These are phyloP conservation scores for Cenococcum geophilum DNA, from an alignment of 495 filamentous ascomycete genomes.

Conservation along the genomic window DNA sequence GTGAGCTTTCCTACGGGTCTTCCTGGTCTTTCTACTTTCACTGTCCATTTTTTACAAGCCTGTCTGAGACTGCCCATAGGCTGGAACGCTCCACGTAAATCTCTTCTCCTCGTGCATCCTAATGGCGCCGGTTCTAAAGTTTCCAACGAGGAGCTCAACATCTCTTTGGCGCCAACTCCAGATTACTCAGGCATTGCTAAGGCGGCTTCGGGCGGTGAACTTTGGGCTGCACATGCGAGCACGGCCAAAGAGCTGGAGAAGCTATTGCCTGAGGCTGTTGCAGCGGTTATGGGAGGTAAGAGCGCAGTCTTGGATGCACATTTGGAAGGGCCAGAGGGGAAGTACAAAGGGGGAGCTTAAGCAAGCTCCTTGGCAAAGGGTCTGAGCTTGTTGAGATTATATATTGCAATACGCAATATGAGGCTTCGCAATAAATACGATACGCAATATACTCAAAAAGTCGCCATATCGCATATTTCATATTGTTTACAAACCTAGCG, in stretches of 20 bases:
- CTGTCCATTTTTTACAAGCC: too few relatives aligned
- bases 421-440: too few relatives aligned
- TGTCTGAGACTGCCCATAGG: conserved; percentile 31
- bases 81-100: conserved; percentile 40
- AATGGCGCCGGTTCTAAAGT: conserved; percentile 53
- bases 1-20: background rate
- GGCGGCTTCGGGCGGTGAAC: conserved; percentile 68
- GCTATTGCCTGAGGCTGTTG: conserved; percentile 36
- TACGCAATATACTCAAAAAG: too few relatives aligned
- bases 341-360: conserved; percentile 37
- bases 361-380: too few relatives aligned
- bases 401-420: too few relatives aligned
- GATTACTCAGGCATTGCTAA: conserved; percentile 91
- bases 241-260: conserved; percentile 34
- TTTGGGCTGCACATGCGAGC: conserved; percentile 36
- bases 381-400: too few relatives aligned
- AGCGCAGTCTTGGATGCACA: conserved; percentile 42
- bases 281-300: conserved; percentile 33
- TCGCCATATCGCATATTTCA: too few relatives aligned
- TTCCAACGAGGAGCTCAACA: conserved; percentile 82
- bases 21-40: too few relatives aligned
- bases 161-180: conserved; percentile 76
- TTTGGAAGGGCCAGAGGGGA: conserved; percentile 40
- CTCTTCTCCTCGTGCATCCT: conserved; percentile 39
- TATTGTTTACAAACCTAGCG: too few relatives aligned